Evolutionary conservation across 768 basidiomycete species (phyloP).

Genomic region (Kwoniella pini): DNA sequence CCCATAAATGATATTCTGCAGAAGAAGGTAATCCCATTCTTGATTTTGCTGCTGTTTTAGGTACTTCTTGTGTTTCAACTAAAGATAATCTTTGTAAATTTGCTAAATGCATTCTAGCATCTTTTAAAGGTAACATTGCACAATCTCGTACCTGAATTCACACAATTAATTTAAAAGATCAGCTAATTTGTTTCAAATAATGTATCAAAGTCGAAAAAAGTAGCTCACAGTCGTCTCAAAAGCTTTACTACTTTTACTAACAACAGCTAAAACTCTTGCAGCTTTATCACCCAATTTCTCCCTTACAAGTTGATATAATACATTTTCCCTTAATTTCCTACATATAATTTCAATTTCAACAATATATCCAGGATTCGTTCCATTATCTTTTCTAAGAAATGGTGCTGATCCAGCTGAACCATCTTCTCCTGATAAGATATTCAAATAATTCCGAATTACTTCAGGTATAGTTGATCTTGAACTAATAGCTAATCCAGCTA

Average conservation of each 20-base stretch:
- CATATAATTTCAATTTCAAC: conserved; percentile 43
- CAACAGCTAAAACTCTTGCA: conserved; percentile 74
- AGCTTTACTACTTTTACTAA: conserved; percentile 82
- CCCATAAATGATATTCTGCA: conserved; percentile 67
- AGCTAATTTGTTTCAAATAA: no score
- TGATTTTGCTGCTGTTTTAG: conserved; percentile 85
- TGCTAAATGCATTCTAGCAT: conserved; percentile 76
- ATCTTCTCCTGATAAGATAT: conserved; percentile 42
- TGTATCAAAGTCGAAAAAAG: no score
- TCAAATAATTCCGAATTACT: conserved; percentile 33
- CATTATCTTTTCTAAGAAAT: conserved; percentile 28
- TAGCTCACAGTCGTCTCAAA: conserved; percentile 83
- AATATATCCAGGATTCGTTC: conserved; percentile 32
- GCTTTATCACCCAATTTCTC: conserved; percentile 82
- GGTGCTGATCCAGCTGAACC: conserved; percentile 13
- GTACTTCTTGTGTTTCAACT: conserved; percentile 89
- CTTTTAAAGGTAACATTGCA: conserved; percentile 88
- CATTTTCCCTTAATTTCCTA: conserved; percentile 63
- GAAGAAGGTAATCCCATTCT: conserved; percentile 57
- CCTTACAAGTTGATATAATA: conserved; percentile 62
- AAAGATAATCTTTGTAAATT: conserved; percentile 76
- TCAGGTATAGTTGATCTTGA: conserved; percentile 27
- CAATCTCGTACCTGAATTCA: conserved; percentile 76
- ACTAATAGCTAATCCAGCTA: conserved; percentile 25
- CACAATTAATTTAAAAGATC: no score